These are phyloP conservation scores for Suillus cothurnatus DNA, from an alignment of 768 basidiomycete genomes.

Conservation along the genomic window DNA sequence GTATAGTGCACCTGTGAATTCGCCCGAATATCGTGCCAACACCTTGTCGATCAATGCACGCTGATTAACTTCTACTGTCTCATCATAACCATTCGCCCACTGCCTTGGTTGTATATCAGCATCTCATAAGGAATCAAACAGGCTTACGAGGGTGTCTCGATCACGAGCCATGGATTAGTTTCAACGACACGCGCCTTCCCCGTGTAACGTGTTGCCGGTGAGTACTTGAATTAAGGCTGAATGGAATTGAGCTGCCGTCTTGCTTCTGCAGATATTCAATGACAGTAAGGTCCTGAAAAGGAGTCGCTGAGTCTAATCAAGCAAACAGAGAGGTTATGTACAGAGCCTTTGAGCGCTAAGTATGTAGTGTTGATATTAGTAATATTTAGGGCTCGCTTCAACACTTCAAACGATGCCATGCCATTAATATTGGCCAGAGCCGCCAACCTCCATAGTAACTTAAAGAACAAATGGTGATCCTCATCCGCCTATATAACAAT, in stretches of 20 bases:
- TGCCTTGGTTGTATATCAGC: conserved; percentile 19
- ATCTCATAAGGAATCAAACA: background rate
- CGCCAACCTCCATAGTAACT: background rate
- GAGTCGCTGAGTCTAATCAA: background rate
- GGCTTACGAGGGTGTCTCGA: conserved; percentile 32
- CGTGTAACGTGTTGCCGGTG: conserved; percentile 14
- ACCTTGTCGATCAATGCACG: conserved; percentile 97
- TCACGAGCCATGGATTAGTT: conserved; percentile 28
- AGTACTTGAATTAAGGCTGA: background rate
- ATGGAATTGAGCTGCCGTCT: conserved; percentile 6
- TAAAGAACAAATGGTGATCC: background rate
- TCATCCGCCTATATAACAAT: background rate
- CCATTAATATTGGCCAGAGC: too few species aligned
- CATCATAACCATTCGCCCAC: conserved; percentile 69
- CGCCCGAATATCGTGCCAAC: conserved; percentile 92
- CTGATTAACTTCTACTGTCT: conserved; percentile 90
- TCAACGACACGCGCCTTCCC: conserved; percentile 17
- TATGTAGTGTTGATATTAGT: too few species aligned
- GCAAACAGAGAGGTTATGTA: background rate
- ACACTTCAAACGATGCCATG: too few species aligned
- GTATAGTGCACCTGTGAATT: conserved; percentile 67
- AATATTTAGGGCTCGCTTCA: too few species aligned
- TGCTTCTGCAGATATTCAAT: background rate
- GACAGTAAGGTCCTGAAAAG: background rate
- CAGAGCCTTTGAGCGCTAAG: background rate